Evolutionary conservation across 2,329 filamentous ascomycete genomes (phyloP), one percentile per base, ranked within the genome.

Genomic region (Cryphonectria radicalis): DNA sequence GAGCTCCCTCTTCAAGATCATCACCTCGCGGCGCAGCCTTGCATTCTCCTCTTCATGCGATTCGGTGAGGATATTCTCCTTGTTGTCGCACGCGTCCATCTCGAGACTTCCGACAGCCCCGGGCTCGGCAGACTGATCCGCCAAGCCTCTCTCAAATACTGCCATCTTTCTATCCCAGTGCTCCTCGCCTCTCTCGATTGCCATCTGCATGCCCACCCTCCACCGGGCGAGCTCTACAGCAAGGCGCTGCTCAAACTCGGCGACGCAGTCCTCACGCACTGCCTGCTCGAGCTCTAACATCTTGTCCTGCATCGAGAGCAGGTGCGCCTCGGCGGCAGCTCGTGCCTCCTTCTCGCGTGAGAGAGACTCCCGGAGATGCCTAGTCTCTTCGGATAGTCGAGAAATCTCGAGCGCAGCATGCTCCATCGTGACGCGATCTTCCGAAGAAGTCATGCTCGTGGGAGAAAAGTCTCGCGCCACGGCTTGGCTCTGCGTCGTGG

Each of bases 221-320:
- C 94, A 98, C n/a, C 93, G 86, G 13, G 88, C 87, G 79, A 93
- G 89, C 79, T 98, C 94, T 17, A 91, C 83, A 28, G 90, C 88
- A 63, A 98, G 86, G 14, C 90, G 88, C 72, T 88, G 84, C 77
- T 99, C 96, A 84, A 97, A 97, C 77, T 98, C 96, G 2, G 84
- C 86, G 75, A 91, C 95, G 76, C 95, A 95, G 75, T 98, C 95
- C 77, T 98, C 95, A 32, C 96, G 91, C 42, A 98, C 89, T 7
- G 92, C 91, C 76, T 93, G 90, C 79, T 99, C 96, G 17, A 97
- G 84, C 67, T 91, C 88, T 5, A 89, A 76, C 76, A 90, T 83
- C 5, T 87, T 81, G 35, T 93, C 90, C 60, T 93, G 88, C 81
- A 93, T 90, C 4, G 89, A 90, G 53, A 90, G 84, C 74, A 95